Evolutionary conservation across 305 asterid genomes (phyloP), one percentile per base, ranked within the genome.

Genomic region (Rubia balearica): DNA sequence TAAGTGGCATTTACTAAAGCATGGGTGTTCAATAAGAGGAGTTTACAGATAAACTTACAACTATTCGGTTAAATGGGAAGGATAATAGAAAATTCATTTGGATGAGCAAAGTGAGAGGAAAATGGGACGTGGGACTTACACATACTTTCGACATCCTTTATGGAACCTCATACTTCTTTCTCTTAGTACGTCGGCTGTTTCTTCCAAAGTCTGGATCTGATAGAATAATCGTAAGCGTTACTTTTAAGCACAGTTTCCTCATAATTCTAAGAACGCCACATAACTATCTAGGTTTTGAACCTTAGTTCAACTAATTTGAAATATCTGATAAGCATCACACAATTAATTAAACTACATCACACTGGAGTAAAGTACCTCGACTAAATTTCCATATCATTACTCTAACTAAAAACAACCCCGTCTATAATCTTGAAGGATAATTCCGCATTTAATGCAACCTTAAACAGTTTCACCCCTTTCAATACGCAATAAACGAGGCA

Each of bases 181-280:
- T 75, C 95, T 85, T 78, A 94, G 68, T 68, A 77, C 81, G 74
- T 94, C 98, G 19, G 95, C 94, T 78, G 80, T 84, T 77, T 94
- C 98, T 85, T 94, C 98, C 95, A 91, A 75, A 79, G 86, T 76
- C 68, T 91, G 98, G 80, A 94, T 84, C 98, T 94, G 96, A 81
- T 66, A 81, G 43, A 65, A 81, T 60, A 71, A 77, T 64, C 40
- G 73, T 75, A 71, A 46, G 71, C 17, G 1, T 10, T 38, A 65
- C 13, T 22, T 40, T 60, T 16, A 11, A 62, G 36, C 22, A 55
- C 45, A 17, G 24, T 43, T 46, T 65, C 46, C 42, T 66, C 41
- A 42, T 12, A 12, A 17, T 45, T n/a, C 73, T 30, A 8, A 63
- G 61, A 65, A 62, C 22, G 9, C 0, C 57, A 51, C 33, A n/a